Conservation (phyloP, 192 early-diverging fungal species). For the Backusella westeae region DNA sequence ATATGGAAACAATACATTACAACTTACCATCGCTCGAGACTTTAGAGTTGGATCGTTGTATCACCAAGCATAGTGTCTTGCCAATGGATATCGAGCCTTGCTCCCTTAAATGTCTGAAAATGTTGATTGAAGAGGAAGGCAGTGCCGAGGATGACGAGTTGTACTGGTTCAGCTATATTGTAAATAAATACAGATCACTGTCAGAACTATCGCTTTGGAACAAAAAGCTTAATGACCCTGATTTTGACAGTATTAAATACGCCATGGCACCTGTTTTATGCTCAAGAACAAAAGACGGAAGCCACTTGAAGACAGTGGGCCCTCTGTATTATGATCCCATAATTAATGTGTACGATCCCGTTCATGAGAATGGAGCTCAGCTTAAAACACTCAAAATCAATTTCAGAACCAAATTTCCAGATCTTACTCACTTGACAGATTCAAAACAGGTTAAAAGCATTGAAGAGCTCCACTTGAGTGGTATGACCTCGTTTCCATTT, state of each 20-base stretch:
- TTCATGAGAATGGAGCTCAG: not conserved
- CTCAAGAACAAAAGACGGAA: not conserved
- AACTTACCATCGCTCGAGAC: not conserved
- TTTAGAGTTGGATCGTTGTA: not conserved
- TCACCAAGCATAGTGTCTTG: not conserved
- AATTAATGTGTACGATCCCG: not conserved
- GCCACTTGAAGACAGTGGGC: not conserved
- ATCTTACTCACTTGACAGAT: not conserved
- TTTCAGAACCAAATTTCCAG: not conserved
- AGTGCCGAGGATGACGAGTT: not conserved
- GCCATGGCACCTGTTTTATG: not conserved
- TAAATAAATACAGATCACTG: not conserved
- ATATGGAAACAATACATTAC: not conserved
- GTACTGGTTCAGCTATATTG: not conserved
- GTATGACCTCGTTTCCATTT: not conserved
- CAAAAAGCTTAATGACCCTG: not conserved
- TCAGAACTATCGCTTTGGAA: not conserved
- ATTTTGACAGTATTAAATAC: not conserved
- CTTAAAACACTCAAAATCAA: not conserved
- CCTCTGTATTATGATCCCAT: not conserved
- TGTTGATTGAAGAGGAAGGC: not conserved
- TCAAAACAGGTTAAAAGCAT: not conserved
- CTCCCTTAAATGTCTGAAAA: not conserved
- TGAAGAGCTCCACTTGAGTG: not conserved
- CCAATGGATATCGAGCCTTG: not conserved